Evolutionary conservation across 148 eudicot genomes (phyloP), one percentile per base, ranked within the genome.

Genomic region (Cornus controversa): DNA sequence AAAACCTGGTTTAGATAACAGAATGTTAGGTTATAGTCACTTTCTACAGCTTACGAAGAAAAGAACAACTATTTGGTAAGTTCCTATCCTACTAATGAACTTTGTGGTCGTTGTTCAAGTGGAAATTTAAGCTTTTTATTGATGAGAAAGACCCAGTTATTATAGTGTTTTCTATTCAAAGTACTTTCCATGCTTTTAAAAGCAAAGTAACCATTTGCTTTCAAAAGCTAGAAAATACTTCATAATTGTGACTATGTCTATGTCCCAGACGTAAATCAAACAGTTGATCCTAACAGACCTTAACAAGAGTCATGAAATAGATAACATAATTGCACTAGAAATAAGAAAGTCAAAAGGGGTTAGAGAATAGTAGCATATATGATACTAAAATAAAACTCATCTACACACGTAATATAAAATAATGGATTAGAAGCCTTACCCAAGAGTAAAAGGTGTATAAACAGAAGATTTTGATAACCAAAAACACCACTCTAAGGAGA

Each of bases 401-500:
- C n/a, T n/a, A n/a, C n/a, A n/a, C n/a, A n/a, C 37, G 2, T 40
- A 6, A 40, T 40, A 40, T 4, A 40, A 40, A 40, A 40, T 6
- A 9, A 40, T 3, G 3, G 45, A 40, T 40, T 40, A 40, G 53
- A 69, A 53, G 0, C 5, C 73, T 60, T 87, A 90, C 93, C 90
- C 65, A 45, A 69, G 90, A 74, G 65, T 79, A 88, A 77, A 88
- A 85, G 60, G 77, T 25, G 72, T 78, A 88, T 81, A 76, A 63
- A 70, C 84, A 78, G 66, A 69, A 66, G 74, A 87, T 76, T 80
- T 89, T 90, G 76, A 89, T 18, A 64, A 87, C 8, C 4, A 82
- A 53, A 78, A 89, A 92, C 20, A 75, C 84, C 66, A 86, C 53
- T 71, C 89, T 82, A 8, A 89, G 53, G 23, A 83, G 83, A 23